These are phyloP conservation scores for Penicillium sp. DNA, from an alignment of 2,329 filamentous ascomycete genomes.

Conservation along the genomic window DNA sequence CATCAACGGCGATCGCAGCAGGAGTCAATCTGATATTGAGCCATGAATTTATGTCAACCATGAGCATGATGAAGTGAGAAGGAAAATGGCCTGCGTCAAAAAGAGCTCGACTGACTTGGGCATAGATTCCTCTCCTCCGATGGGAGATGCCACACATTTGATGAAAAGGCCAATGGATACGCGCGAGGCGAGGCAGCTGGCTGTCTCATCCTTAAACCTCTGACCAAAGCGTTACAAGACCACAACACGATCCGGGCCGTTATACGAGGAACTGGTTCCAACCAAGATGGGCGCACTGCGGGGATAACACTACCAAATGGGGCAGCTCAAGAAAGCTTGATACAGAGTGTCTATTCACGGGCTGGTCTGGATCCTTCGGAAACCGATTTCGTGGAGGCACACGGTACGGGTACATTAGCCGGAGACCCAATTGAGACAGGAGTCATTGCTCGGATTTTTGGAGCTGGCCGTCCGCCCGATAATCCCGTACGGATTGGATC, in stretches of 20 bases:
- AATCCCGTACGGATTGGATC: slow-evolving; percentile 24
- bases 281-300: slow-evolving; percentile 48
- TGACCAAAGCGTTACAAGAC: slow-evolving; percentile 44
- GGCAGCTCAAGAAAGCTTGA: slow-evolving; percentile 33
- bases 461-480: slow-evolving; percentile 9
- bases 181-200: slow-evolving; percentile 48
- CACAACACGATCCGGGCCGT: slow-evolving; percentile 46
- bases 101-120: not conserved
- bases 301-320: slow-evolving; percentile 46
- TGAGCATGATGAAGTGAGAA: slow-evolving; percentile 22
- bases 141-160: slow-evolving; percentile 36
- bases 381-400: slow-evolving; percentile 27
- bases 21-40: slow-evolving; percentile 29
- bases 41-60: slow-evolving; percentile 30
- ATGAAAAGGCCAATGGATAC: slow-evolving; percentile 47
- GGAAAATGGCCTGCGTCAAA: not conserved
- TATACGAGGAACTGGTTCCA: slow-evolving; percentile 43
- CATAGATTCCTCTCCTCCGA: slow-evolving; percentile 29
- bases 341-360: slow-evolving; percentile 28
- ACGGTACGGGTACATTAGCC: slow-evolving; percentile 33
- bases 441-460: slow-evolving; percentile 27
- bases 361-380: slow-evolving; percentile 24
- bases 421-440: slow-evolving; percentile 32
- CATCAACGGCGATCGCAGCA: slow-evolving; percentile 24
- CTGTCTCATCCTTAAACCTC: slow-evolving; percentile 44